Evolutionary conservation across 2,329 filamentous ascomycete species (phyloP).

Genomic region (Diplodia mutila): DNA sequence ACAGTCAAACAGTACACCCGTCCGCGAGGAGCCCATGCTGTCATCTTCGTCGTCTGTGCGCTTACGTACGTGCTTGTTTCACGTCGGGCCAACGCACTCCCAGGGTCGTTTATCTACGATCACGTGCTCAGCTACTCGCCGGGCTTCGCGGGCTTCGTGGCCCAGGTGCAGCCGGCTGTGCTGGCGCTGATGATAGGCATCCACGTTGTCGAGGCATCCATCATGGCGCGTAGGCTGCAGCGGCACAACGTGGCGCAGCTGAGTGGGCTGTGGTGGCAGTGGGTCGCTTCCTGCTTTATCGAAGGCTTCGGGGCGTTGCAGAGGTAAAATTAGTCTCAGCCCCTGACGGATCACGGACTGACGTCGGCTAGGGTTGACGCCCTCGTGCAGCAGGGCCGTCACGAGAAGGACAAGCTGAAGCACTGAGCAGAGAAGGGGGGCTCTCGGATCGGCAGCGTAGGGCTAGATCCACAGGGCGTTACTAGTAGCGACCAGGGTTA

Average conservation of each 20-base stretch:
- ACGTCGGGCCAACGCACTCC: slow-evolving; percentile 37
- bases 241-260: slow-evolving; percentile 57
- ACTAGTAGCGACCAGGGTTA: slow-evolving; percentile 17
- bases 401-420: slow-evolving; percentile 44
- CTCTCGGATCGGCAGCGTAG: slow-evolving; percentile 17
- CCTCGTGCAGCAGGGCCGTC: slow-evolving; percentile 28
- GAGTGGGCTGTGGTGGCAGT: slow-evolving; percentile 57
- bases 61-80: slow-evolving; percentile 38
- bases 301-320: slow-evolving; percentile 57
- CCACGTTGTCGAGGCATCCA: slow-evolving; percentile 66
- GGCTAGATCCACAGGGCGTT: slow-evolving; percentile 24
- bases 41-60: slow-evolving; percentile 56
- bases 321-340: slow-evolving; percentile 37
- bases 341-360: slow-evolving; percentile 12
- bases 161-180: slow-evolving; percentile 62
- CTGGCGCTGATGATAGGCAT: slow-evolving; percentile 63
- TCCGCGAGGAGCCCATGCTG: slow-evolving; percentile 55
- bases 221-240: slow-evolving; percentile 53
- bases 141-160: slow-evolving; percentile 61
- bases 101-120: slow-evolving; percentile 40
- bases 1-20: slow-evolving; percentile 57
- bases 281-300: slow-evolving; percentile 56
- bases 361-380: slow-evolving; percentile 23
- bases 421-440: slow-evolving; percentile 35
- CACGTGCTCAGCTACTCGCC: slow-evolving; percentile 56